A percentile compares a stretch with the other conserved stretches of the same genome.
phyloP scores from a whole-genome alignment of 805 yeast genomes.

The Candida gorgasii region DNA sequence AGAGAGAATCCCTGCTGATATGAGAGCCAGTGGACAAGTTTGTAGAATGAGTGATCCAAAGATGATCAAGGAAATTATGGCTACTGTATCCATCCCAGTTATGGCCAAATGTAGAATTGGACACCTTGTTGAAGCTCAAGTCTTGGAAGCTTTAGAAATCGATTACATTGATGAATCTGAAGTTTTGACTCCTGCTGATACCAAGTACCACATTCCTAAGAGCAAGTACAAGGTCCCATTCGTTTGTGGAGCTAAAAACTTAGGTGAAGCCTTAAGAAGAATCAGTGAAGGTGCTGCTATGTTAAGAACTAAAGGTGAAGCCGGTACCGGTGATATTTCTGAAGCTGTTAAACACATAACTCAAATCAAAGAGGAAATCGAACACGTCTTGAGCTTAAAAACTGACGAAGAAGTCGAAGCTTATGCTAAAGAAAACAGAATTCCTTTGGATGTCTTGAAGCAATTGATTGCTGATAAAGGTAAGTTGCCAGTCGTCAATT shows the following conservation, averaged over 20 bases:
- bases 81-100: constrained; percentile 67
- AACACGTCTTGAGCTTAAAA: constrained; percentile 40
- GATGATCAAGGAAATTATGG: constrained; percentile 75
- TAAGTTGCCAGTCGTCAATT: constrained; percentile 77
- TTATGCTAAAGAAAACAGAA: constrained; percentile 59
- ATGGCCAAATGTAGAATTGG: constrained; percentile 90
- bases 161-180: constrained; percentile 86
- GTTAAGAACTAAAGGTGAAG: constrained; percentile 87
- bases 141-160: constrained; percentile 66
- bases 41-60: constrained; percentile 86
- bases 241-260: constrained; percentile 80
- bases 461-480: constrained; percentile 52
- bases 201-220: constrained; percentile 62
- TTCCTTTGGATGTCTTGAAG: constrained; percentile 55
- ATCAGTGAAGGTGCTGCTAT: constrained; percentile 83
- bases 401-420: constrained; percentile 47
- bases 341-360: constrained; percentile 79
- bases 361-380: constrained; percentile 57
- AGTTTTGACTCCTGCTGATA: constrained; percentile 82
- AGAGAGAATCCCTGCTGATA: constrained; percentile 83
- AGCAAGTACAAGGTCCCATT: constrained; percentile 66
- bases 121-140: constrained; percentile 79
- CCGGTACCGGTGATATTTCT: constrained; percentile 84
- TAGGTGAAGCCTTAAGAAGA: constrained; percentile 81
- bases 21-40: constrained; percentile 78